Conservation (phyloP, 768 basidiomycete species). For the Amanita rubescens region DNA sequence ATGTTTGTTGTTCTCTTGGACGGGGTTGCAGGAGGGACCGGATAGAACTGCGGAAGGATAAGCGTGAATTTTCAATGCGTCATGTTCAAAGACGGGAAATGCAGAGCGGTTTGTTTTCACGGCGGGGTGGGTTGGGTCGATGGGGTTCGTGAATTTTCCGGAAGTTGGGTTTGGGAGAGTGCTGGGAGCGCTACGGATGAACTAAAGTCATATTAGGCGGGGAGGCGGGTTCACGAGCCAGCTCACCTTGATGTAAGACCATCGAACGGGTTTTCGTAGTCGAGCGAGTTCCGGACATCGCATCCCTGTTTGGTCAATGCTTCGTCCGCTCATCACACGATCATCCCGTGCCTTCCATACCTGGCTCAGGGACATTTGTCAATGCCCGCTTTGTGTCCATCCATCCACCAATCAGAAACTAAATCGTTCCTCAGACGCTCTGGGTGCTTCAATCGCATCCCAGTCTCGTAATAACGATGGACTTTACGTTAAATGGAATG, state of each 20-base stretch:
- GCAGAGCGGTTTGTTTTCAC: not conserved
- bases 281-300: conserved; percentile 2
- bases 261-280: not conserved
- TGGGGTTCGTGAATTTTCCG: not conserved
- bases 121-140: conserved; percentile 7
- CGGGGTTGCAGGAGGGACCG: not conserved
- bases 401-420: conserved; percentile 75
- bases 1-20: not conserved
- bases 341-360: conserved; percentile 43
- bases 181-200: not conserved
- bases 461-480: conserved; percentile 11
- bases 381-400: conserved; percentile 65
- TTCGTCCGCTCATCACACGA: not conserved
- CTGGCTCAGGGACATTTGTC: conserved; percentile 85
- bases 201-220: too few relatives aligned
- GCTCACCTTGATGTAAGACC: conserved; percentile 5
- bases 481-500: conserved; percentile 39
- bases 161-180: not conserved
- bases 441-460: conserved; percentile 26
- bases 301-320: not conserved
- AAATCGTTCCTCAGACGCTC: conserved; percentile 58
- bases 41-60: conserved; percentile 5
- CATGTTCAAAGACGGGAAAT: conserved; percentile 2
- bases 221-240: not conserved
- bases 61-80: conserved; percentile 1